Evolutionary conservation across 176 grass and related monocot species (phyloP).

Genomic region (Oryza australiensis): DNA sequence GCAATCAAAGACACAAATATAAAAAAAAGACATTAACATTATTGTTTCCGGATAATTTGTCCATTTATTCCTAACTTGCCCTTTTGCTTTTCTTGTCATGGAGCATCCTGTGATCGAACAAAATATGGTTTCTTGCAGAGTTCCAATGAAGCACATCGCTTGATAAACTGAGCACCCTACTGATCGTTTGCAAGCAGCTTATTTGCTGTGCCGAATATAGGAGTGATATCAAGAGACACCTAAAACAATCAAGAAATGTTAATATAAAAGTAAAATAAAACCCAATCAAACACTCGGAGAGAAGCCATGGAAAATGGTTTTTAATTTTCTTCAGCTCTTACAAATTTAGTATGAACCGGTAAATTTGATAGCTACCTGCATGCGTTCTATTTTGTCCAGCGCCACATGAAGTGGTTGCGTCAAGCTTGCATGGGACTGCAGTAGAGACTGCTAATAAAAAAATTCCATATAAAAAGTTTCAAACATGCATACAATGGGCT

Average conservation of each 20-base stretch:
- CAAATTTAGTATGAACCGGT: no score
- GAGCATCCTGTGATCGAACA: neutral
- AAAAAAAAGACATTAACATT: neutral
- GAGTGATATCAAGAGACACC: slow-evolving; percentile 84
- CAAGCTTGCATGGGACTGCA: slow-evolving; percentile 67
- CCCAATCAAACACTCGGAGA: no score
- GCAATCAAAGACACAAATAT: no score
- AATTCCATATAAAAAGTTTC: no score
- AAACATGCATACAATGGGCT: no score
- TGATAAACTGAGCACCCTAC: neutral
- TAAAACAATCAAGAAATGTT: slow-evolving; percentile 26
- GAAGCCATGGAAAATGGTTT: no score
- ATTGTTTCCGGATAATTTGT: neutral
- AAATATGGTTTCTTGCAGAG: neutral
- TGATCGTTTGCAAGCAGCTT: slow-evolving; percentile 45
- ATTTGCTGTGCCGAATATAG: slow-evolving; percentile 54
- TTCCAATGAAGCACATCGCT: neutral
- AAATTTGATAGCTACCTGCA: slow-evolving; percentile 57
- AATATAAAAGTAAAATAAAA: neutral
- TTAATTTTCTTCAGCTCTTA: no score
- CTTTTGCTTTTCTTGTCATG: neutral
- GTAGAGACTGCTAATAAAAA: slow-evolving; percentile 54
- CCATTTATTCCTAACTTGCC: neutral
- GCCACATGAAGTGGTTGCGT: slow-evolving; percentile 66
- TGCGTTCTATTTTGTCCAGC: slow-evolving; percentile 81